Conservation (phyloP, 2,329 filamentous ascomycete species). For the Phialophora chinensis region DNA sequence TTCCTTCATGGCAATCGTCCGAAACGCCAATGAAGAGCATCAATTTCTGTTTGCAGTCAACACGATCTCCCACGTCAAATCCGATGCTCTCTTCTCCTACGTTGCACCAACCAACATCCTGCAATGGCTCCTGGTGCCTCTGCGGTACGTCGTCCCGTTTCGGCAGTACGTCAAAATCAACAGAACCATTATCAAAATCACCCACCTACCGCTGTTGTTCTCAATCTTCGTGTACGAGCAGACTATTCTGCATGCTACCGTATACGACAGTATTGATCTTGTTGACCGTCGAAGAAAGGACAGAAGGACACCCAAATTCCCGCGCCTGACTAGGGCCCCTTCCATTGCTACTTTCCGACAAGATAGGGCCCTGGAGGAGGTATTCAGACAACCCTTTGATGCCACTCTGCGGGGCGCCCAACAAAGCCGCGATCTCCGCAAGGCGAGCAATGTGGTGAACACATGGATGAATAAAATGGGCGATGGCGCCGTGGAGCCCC, state of each 20-base stretch:
- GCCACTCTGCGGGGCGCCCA: conserved; percentile 65
- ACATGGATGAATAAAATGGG: conserved; percentile 83
- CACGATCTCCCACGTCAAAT: conserved; percentile 97
- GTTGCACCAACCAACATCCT: conserved; percentile 89
- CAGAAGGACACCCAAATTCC: conserved; percentile 60
- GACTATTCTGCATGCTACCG: conserved; percentile 72
- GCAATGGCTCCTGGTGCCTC: conserved; percentile 84
- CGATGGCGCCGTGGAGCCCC: conserved; percentile 60
- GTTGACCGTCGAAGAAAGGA: conserved; percentile 71
- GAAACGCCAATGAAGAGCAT: conserved; percentile 91
- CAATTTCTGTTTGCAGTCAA: conserved; percentile 94
- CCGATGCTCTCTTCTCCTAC: conserved; percentile 94
- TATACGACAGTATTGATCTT: conserved; percentile 83
- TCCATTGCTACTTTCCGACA: conserved; percentile 89
- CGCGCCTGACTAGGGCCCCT: conserved; percentile 75
- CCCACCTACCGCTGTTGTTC: conserved; percentile 86
- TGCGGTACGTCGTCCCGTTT: conserved; percentile 80
- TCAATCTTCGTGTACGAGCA: conserved; percentile 87
- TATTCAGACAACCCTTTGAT: conserved; percentile 78
- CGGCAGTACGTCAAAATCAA: conserved; percentile 83
- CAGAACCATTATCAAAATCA: conserved; percentile 86
- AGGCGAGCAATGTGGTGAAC: conserved; percentile 80
- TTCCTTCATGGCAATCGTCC: conserved; percentile 92
- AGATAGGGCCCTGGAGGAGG: conserved; percentile 86
- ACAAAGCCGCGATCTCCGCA: conserved; percentile 68